Base-by-base conservation (phyloP, 257 asterid species). In the Solanum virginianum region DNA sequence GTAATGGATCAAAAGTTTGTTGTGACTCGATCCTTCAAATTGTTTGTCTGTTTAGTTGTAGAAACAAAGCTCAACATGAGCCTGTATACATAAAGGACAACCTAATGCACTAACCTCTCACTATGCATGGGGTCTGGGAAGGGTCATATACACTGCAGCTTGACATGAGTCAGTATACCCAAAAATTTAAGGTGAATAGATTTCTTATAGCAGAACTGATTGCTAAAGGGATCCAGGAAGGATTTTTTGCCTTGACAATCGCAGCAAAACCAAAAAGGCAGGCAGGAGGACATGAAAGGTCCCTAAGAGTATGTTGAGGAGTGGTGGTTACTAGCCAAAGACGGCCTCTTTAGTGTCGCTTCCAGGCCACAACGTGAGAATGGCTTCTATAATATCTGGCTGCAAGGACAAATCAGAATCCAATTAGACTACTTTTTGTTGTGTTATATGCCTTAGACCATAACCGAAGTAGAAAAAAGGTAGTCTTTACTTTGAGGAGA, bases 251-350 rank as follows among this genome's bases (percentile, higher is more conserved):
- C 87, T 90, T 94, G 68, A 96, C 88, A 0, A 83, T 10, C 10
- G 93, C 99, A 12, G 90, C 98, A 43, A 96, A 87, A 1, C 93
- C 98, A 0, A 95, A 91, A 47, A 90, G 94, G 66, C 93, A 5
- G 98, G 87, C 93, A 92, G 13, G 99, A 71, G 13, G 98, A 71
- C 98, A 93, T 92, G 70, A 98, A 94, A 22, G 98, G 98, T 95
- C 45, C 94, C 98, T 0, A 98, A 94, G 66, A 91, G 84, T 62
- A 94, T 65, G 91, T 89, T 41, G 84, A 89, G 93, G 77, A 59
- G 72, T 0, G 92, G 90, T 10, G 88, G 86, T 14, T 90, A 88
- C 83, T 79, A 85, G 22, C 84, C 89, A 0, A 90, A 79, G 15
- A 92, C 68, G 5, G 86, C 84, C 53, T 75, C 92, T 15, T 43